phyloP scores from a whole-genome alignment of 495 filamentous ascomycete genomes.

The Penicillium parvum region DNA sequence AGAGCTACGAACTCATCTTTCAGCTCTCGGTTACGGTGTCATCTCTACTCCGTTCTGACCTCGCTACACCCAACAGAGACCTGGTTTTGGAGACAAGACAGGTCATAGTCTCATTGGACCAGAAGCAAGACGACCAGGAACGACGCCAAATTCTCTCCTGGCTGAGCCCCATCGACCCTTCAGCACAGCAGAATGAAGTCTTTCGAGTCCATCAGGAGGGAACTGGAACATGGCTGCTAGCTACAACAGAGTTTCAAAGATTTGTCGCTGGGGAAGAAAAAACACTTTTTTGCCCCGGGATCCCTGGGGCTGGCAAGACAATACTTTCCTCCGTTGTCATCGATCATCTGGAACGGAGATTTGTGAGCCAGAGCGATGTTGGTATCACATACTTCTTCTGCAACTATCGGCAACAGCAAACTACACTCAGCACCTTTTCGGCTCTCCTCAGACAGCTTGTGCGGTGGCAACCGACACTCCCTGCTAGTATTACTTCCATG shows the following conservation, averaged over 20 bases:
- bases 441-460: background rate
- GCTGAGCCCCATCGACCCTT: background rate
- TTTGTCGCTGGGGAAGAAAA: conserved; percentile 25
- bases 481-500: background rate
- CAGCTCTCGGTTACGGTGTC: too few species aligned
- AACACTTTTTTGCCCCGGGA: conserved; percentile 42
- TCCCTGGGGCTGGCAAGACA: conserved; percentile 36
- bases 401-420: conserved; percentile 14
- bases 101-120: background rate
- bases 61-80: too few species aligned
- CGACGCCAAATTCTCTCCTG: conserved; percentile 1
- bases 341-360: conserved; percentile 18
- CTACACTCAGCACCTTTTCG: background rate
- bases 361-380: conserved; percentile 11
- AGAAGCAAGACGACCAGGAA: background rate
- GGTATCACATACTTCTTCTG: conserved; percentile 39
- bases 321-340: conserved; percentile 30
- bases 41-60: too few species aligned
- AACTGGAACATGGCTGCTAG: conserved; percentile 43
- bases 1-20: too few species aligned
- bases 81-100: background rate
- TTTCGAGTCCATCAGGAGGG: conserved; percentile 23
- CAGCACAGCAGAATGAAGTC: conserved; percentile 3
- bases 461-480: background rate
- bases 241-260: conserved; percentile 25